A percentile compares a stretch with the other conserved stretches of the same genome.
phyloP scores from a whole-genome alignment of 116 monocot genomes.

The Phalaenopsis hybrid region DNA sequence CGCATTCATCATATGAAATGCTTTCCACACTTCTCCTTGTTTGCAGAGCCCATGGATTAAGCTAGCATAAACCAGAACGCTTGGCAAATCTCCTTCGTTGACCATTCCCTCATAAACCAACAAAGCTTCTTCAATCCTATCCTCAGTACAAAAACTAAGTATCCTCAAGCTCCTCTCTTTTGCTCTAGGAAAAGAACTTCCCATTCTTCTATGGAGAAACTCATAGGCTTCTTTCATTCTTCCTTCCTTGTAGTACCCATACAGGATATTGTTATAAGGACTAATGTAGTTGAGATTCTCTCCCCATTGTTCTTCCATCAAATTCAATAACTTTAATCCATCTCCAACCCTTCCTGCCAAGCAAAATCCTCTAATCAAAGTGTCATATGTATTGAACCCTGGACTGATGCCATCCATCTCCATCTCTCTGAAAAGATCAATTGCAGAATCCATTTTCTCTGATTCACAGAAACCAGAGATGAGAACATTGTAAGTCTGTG shows the following conservation, averaged over 20 bases:
- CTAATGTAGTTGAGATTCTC: conserved; percentile 24
- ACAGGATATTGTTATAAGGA: conserved; percentile 67
- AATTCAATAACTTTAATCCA: conserved; percentile 34
- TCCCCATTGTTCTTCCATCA: conserved; percentile 49
- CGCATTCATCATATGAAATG: conserved; percentile 58
- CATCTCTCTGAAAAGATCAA: conserved; percentile 58
- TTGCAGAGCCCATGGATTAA: conserved; percentile 36
- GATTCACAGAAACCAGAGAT: conserved; percentile 42
- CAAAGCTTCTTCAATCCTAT: conserved; percentile 33
- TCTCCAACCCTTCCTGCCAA: conserved; percentile 41
- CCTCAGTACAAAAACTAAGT: conserved; percentile 27
- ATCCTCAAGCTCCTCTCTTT: conserved; percentile 39
- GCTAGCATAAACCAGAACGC: conserved; percentile 34
- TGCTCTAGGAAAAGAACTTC: conserved; percentile 42
- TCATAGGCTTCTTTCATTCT: conserved; percentile 46
- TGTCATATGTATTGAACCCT: conserved; percentile 46
- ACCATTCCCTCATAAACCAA: conserved; percentile 51
- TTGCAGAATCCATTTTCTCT: conserved; percentile 30
- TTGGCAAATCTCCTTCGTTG: conserved; percentile 33
- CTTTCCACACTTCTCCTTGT: conserved; percentile 24
- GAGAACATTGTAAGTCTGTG: conserved; percentile 50
- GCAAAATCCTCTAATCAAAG: conserved; percentile 55
- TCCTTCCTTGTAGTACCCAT: conserved; percentile 49
- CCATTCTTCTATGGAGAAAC: conserved; percentile 41
- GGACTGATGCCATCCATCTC: conserved; percentile 31